These are phyloP conservation scores for Anaeramoeba ignava DNA, from an alignment of 78 protist species.

Conservation along the genomic window DNA sequence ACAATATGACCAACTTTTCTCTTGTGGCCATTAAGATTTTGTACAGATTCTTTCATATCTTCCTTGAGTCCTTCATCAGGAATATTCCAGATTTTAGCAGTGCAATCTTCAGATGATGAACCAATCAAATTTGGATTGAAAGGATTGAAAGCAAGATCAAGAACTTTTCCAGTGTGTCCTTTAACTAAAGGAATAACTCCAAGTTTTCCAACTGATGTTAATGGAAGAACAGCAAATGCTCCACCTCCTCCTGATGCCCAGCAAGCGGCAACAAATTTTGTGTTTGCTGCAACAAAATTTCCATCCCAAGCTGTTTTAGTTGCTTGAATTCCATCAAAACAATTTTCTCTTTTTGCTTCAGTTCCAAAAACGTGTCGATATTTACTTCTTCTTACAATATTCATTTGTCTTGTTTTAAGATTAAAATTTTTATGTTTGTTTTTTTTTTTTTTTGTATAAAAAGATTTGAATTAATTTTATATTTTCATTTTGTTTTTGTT, in stretches of 20 bases:
- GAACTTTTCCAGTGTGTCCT: constrained; percentile 75
- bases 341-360: constrained; percentile 47
- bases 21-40: constrained; percentile 71
- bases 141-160: constrained; percentile 82
- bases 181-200: constrained; percentile 50
- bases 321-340: constrained; percentile 47
- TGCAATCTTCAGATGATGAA: constrained; percentile 86
- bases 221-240: constrained; percentile 65
- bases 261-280: constrained; percentile 59
- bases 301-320: constrained; percentile 70
- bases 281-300: constrained; percentile 56
- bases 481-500: too few relatives aligned
- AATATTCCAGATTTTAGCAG: constrained; percentile 69
- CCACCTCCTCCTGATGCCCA: constrained; percentile 86
- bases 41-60: constrained; percentile 28
- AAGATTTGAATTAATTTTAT: too few relatives aligned
- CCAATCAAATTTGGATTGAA: constrained; percentile 77
- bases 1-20: constrained; percentile 56
- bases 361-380: constrained; percentile 81
- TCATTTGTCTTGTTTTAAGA: too few relatives aligned
- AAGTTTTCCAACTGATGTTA: too few relatives aligned
- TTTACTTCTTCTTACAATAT: too few relatives aligned
- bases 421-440: too few relatives aligned
- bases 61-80: constrained; percentile 71
- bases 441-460: too few relatives aligned